Conservation (phyloP, 305 asterid species). For the Nicotiana rustica region DNA sequence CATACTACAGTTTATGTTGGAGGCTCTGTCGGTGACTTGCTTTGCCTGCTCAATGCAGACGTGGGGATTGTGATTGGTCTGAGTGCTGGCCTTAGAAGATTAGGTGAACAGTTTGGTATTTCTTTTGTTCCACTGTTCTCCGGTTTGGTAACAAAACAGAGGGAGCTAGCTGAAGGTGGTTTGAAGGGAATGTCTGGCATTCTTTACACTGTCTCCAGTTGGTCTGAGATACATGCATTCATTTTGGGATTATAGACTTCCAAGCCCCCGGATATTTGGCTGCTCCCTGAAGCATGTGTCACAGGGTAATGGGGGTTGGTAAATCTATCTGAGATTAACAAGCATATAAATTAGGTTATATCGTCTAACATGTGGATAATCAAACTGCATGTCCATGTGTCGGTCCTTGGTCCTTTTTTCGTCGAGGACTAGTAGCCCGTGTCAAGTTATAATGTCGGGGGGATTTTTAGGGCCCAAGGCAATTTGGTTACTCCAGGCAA, state of each 20-base stretch:
- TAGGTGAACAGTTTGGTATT: conserved; percentile 63
- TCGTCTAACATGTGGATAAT: conserved; percentile 33
- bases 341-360: conserved; percentile 34
- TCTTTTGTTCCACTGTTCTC: conserved; percentile 63
- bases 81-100: conserved; percentile 52
- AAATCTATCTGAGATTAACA: conserved; percentile 11
- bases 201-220: conserved; percentile 67
- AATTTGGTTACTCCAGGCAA: conserved; percentile 1
- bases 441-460: conserved; percentile 31
- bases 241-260: conserved; percentile 50
- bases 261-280: not conserved
- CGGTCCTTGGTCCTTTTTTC: conserved; percentile 35
- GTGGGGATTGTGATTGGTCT: conserved; percentile 68
- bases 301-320: not conserved
- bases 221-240: conserved; percentile 71
- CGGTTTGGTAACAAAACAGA: conserved; percentile 60
- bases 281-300: not conserved
- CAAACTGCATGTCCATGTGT: conserved; percentile 28
- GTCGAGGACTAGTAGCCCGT: conserved; percentile 33
- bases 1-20: conserved; percentile 63
- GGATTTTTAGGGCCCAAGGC: conserved; percentile 29
- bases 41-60: conserved; percentile 70
- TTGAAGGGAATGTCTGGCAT: conserved; percentile 49
- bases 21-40: conserved; percentile 73
- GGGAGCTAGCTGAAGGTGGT: conserved; percentile 45